Evolutionary conservation across 768 basidiomycete species (phyloP).

Genomic region (Leccinum rimulosum): DNA sequence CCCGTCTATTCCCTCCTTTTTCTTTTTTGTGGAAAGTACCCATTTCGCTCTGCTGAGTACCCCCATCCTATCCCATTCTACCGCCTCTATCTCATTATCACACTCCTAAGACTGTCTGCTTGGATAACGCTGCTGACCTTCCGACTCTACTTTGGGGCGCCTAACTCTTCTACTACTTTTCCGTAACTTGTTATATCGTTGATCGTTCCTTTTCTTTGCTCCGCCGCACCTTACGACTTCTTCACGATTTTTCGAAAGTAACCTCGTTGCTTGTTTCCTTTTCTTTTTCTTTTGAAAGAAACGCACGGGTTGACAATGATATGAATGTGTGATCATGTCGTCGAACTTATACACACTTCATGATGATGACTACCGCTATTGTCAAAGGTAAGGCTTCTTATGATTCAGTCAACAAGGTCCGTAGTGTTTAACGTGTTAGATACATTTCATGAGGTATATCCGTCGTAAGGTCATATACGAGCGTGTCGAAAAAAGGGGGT

Average conservation of each 20-base stretch:
- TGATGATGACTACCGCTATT: not conserved
- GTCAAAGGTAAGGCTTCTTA: not conserved
- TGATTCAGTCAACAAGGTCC: not conserved
- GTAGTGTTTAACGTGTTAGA: not conserved
- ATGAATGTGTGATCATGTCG: not conserved
- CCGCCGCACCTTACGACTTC: conserved; percentile 6
- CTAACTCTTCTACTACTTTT: not conserved
- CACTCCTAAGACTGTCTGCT: conserved; percentile 8
- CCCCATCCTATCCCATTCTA: conserved; percentile 1
- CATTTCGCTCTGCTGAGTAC: conserved; percentile 3
- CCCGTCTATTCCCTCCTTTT: conserved; percentile 4
- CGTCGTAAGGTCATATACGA: not conserved
- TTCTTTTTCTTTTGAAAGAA: not conserved
- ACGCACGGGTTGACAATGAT: not conserved
- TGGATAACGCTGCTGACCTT: conserved; percentile 6
- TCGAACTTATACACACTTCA: not conserved
- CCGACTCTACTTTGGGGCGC: not conserved
- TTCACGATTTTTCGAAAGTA: conserved; percentile 12
- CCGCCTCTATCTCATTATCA: not conserved
- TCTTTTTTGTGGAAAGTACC: conserved; percentile 9
- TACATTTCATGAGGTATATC: not conserved
- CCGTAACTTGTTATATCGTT: not conserved
- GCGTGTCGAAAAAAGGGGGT: not conserved
- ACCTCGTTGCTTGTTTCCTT: not conserved
- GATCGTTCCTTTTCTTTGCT: not conserved